Base-by-base conservation (phyloP, 345 rosid species). In the Pugionium dolabratum region DNA sequence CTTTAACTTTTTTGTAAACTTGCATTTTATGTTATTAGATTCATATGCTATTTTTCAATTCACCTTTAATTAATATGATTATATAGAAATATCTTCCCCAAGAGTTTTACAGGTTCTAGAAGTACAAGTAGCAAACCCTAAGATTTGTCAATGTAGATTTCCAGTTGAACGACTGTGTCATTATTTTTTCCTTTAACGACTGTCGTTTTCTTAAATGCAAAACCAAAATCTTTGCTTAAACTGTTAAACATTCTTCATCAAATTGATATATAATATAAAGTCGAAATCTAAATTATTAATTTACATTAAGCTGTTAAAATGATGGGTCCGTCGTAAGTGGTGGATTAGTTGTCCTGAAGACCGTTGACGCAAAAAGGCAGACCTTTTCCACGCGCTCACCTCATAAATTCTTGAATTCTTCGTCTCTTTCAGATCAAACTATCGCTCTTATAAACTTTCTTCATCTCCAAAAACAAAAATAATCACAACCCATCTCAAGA, bases 351-450 rank as follows among this genome's bases (percentile, higher is more conserved):
- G 50, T 54, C 18, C 67, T 46, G 44, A 54, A 71, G 66, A 30
- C 62, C 62, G 75, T 74, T 78, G 78, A 77, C 80, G 41, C 27
- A n/a, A 4, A 49, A 60, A 44, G 37, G 64, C 61, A 25, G 59
- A 74, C 71, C 25, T 43, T 4, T 61, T 59, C 79, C 75, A 80
- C 82, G 76, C 80, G 71, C 70, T 79, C 70, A 6, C 74, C 59
- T 25, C 6, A 6, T 27, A 41, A 29, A 49, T 27, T 9, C 9
- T 18, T 7, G 0, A 9, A n/a, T 36, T 54, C 43, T 6, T 61
- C 60, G 6, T 66, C 71, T 60, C 52, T 45, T 43, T 36, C 48
- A 44, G 28, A 53, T 60, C 60, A 36, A 11, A 1, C 55, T 33
- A 54, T 70, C 42, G 18, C 35, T 44, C 40, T 3, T 34, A 54